Evolutionary conservation across 1,139 yeast genomes (phyloP).

Genomic region (Saccharomyces uvarum): DNA sequence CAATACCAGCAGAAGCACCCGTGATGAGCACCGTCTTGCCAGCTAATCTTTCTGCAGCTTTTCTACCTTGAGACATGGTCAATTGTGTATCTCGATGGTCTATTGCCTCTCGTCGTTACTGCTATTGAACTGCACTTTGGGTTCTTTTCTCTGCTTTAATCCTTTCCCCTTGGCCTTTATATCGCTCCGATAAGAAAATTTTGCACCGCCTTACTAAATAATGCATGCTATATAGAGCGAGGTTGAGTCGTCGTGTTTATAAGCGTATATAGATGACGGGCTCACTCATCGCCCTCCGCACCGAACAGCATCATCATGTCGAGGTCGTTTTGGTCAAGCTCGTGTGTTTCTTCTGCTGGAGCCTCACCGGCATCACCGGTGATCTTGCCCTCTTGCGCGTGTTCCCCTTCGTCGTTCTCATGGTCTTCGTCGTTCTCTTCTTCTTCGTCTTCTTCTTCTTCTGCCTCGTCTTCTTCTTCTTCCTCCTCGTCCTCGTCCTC

Average conservation of each 20-base stretch:
- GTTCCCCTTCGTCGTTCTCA: slow-evolving; percentile 26
- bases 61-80: slow-evolving; percentile 36
- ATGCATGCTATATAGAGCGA: not conserved
- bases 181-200: slow-evolving; percentile 3
- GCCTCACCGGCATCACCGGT: slow-evolving; percentile 2
- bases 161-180: not conserved
- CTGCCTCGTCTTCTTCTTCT: slow-evolving; percentile 29
- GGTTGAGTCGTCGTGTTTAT: not conserved
- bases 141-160: not conserved
- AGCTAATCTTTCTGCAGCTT: slow-evolving; percentile 35
- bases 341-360: slow-evolving; percentile 10
- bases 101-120: not conserved
- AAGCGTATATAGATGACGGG: not conserved
- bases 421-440: slow-evolving; percentile 32
- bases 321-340: slow-evolving; percentile 30
- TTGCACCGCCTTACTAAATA: not conserved
- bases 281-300: slow-evolving; percentile 29
- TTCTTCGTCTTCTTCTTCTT: slow-evolving; percentile 25
- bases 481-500: slow-evolving; percentile 30
- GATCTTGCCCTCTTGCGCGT: not conserved
- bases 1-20: slow-evolving; percentile 51
- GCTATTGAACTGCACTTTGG: not conserved
- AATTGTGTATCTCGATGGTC: not conserved
- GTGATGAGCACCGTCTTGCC: slow-evolving; percentile 41
- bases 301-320: slow-evolving; percentile 35